phyloP scores from a whole-genome alignment of 208 protist genomes.

The Leishmania aethiopica region DNA sequence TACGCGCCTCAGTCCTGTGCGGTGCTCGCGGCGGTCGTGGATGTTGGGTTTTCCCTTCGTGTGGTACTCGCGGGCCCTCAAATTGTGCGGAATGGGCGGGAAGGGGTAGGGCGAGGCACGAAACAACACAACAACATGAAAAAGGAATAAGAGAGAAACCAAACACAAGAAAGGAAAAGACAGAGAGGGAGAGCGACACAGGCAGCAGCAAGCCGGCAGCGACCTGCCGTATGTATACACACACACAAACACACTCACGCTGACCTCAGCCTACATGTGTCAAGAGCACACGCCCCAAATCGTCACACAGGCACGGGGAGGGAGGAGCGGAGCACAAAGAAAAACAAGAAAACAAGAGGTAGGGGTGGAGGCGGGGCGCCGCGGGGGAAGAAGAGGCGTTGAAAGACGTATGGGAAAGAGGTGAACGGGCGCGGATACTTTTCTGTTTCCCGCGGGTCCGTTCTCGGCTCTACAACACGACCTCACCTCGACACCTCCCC shows the following conservation, averaged over 20 bases:
- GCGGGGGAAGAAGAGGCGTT: neutral
- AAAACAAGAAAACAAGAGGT: constrained; percentile 1
- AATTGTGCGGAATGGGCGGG: neutral
- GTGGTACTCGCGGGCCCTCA: neutral
- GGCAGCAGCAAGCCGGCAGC: neutral
- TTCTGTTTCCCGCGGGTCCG: neutral
- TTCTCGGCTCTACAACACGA: neutral
- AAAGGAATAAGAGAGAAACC: neutral
- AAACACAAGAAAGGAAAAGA: neutral
- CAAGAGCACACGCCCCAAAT: neutral
- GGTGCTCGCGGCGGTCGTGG: no score
- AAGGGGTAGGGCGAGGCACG: no score
- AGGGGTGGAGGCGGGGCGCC: neutral
- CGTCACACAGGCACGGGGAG: constrained; percentile 2
- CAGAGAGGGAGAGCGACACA: neutral
- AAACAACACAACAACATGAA: neutral
- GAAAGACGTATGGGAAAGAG: neutral
- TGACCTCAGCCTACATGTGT: neutral
- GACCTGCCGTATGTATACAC: no score
- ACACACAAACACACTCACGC: no score
- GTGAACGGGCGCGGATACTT: neutral
- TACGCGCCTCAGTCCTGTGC: no score
- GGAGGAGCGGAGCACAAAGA: neutral
- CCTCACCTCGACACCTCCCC: neutral
- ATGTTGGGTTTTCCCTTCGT: no score